Base-by-base conservation (phyloP, 2,329 filamentous ascomycete species). In the Fusarium sp. region DNA sequence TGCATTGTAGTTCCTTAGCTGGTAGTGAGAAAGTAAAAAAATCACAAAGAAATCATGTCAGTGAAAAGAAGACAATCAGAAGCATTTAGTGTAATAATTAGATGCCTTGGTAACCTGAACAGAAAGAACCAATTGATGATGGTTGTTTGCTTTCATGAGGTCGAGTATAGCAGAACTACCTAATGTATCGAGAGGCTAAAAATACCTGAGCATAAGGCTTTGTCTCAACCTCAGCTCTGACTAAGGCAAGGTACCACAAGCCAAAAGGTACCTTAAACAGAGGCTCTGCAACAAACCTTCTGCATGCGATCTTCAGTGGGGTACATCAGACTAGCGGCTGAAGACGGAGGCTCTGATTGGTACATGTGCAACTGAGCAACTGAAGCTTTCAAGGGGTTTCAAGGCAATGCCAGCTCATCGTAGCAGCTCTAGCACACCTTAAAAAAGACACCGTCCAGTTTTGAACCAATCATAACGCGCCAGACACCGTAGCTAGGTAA, bases 331-430 rank as follows among this genome's bases (percentile, higher is more conserved):
- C 53, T 39, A 44, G 55, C 57, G 68, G 66, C 65, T 71, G 62
- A 62, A 42, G 25, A 27, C 20, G 13, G 18, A 49, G 53, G 47
- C 52, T 56, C 46, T 72, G 64, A 59, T 66, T 73, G 71, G 71
- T 56, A 44, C 27, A 39, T 57, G 35, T 36, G 50, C 44, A 27
- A 49, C 47, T 47, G 58, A 53, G 41, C 65, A 71, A 68, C 44
- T 49, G 50, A 41, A 65, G 62, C 63, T 56, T 58, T 50, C 62
- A 71, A 71, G 71, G 63, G 63, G 71, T 29, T 71, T 55, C 41
- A 58, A 76, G 66, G 68, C 69, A 65, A 59, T 72, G 75, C 75
- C 74, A 76, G 73, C 74, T 72, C 71, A 75, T 46, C 62, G 47
- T 58, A 74, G 68, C 66, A 75, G 69, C 64, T 68, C 60, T 70